A percentile compares a stretch with the other conserved stretches of the same genome.
Conservation (phyloP, 148 eudicot species). For the Rheum nobile region DNA sequence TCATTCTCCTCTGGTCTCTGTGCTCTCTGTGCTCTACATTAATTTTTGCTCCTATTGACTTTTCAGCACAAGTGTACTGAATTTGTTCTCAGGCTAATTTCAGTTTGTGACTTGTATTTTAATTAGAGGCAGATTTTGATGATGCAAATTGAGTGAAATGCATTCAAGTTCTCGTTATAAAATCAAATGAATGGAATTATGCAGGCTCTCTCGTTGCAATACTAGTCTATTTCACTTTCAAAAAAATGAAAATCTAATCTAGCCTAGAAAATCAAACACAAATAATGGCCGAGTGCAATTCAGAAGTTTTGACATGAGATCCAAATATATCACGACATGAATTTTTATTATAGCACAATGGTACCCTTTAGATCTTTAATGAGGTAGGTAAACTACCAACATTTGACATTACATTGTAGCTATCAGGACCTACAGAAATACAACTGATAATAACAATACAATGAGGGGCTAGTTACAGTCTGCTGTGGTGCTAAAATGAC, state of each 20-base stretch:
- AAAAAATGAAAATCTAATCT: too few species aligned
- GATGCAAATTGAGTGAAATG: background rate
- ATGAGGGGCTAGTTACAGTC: background rate
- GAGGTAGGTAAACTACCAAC: too few species aligned
- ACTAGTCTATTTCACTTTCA: too few species aligned
- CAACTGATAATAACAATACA: background rate
- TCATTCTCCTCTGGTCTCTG: background rate
- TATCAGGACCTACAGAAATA: background rate
- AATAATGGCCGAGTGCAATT: too few species aligned
- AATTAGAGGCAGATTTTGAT: conserved; percentile 7
- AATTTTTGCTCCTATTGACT: conserved; percentile 8
- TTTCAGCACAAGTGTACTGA: conserved; percentile 4
- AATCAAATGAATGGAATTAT: background rate
- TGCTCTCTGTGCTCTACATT: background rate
- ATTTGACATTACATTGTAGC: too few species aligned
- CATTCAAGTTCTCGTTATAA: background rate
- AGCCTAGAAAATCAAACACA: too few species aligned
- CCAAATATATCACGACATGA: too few species aligned
- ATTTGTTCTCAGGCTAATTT: conserved; percentile 4
- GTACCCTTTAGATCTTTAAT: too few species aligned
- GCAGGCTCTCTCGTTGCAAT: too few species aligned
- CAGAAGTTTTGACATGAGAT: too few species aligned
- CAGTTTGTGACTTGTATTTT: conserved; percentile 7
- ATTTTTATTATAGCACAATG: too few species aligned
- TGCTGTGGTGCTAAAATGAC: background rate